phyloP scores from a whole-genome alignment of 805 yeast species.

The Wickerhamomyces chambardii region DNA sequence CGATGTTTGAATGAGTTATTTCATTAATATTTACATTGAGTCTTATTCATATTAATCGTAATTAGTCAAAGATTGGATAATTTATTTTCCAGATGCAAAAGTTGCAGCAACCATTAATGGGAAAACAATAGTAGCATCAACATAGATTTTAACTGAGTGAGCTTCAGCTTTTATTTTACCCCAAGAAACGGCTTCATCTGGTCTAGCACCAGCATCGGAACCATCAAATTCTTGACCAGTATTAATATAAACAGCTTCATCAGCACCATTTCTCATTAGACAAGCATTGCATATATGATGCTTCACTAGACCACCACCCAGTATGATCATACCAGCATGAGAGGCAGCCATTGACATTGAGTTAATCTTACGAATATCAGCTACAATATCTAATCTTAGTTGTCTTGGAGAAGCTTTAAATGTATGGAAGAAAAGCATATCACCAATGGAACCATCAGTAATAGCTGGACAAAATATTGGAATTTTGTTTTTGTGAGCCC shows the following conservation, averaged over 20 bases:
- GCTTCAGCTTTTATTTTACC: constrained; percentile 98
- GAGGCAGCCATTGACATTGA: constrained; percentile 93
- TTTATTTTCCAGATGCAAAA: constrained; percentile 56
- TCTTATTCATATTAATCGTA: no score
- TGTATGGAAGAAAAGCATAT: constrained; percentile 97
- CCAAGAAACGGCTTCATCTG: constrained; percentile 99
- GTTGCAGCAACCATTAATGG: constrained; percentile 98
- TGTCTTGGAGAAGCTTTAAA: constrained; percentile 90
- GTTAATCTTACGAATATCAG: constrained; percentile 87
- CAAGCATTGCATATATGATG: constrained; percentile 98
- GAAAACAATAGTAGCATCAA: constrained; percentile 91
- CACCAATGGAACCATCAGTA: constrained; percentile 98
- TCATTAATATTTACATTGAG: no score
- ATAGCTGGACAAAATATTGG: constrained; percentile 97
- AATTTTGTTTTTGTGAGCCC: constrained; percentile 96
- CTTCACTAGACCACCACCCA: constrained; percentile 95
- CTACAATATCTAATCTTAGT: constrained; percentile 84
- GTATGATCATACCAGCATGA: constrained; percentile 89
- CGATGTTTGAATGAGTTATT: no score
- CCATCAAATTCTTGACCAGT: constrained; percentile 99
- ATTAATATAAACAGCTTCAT: constrained; percentile 92
- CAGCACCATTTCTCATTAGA: constrained; percentile 99
- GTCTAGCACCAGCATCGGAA: constrained; percentile 98
- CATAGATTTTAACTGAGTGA: constrained; percentile 81
- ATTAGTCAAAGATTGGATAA: no score